Evolutionary conservation across 176 grass and related monocot genomes (phyloP).

Genomic region (Raddia guianensis): DNA sequence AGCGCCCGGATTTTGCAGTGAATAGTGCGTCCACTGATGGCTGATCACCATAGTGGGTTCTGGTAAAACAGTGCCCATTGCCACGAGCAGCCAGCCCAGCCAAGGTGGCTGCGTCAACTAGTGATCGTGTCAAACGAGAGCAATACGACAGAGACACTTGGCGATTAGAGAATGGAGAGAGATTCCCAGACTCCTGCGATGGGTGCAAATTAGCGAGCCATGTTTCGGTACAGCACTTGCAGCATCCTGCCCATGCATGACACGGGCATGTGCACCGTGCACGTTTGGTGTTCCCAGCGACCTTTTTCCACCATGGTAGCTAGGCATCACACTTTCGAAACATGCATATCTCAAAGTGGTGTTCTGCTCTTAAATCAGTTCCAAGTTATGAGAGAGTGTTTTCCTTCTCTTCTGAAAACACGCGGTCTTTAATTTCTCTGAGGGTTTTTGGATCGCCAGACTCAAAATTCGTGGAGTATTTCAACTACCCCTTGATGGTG

Average conservation of each 20-base stretch:
- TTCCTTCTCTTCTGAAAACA: background rate
- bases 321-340: too few relatives aligned
- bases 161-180: background rate
- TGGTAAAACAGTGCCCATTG: constrained; percentile 19
- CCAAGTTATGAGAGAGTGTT: background rate
- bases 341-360: too few relatives aligned
- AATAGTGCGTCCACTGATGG: background rate
- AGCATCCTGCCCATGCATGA: background rate
- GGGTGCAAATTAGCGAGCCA: background rate
- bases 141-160: background rate
- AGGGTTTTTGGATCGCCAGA: too few relatives aligned
- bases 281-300: background rate
- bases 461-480: too few relatives aligned
- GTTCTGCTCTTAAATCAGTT: too few relatives aligned
- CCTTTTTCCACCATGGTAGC: background rate
- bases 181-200: background rate
- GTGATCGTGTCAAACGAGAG: constrained; percentile 2
- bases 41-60: constrained; percentile 20
- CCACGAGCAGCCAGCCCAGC: background rate
- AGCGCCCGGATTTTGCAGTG: background rate
- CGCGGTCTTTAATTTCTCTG: too few relatives aligned
- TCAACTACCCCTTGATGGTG: too few relatives aligned
- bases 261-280: background rate
- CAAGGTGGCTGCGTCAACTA: background rate
- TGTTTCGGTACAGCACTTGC: background rate